phyloP scores from a whole-genome alignment of 768 basidiomycete genomes.

The Kwoniella botswanensis region DNA sequence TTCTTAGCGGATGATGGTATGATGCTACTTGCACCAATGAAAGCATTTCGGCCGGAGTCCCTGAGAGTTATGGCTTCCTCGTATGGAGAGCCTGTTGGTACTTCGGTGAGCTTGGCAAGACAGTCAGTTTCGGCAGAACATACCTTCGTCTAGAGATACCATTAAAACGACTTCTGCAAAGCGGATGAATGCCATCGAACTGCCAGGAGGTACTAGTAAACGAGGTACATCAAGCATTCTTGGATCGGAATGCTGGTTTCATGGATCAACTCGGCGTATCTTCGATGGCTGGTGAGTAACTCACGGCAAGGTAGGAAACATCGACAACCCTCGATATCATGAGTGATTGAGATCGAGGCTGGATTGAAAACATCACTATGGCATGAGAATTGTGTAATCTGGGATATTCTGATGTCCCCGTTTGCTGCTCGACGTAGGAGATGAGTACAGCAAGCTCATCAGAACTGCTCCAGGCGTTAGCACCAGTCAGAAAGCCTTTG shows the following conservation, averaged over 20 bases:
- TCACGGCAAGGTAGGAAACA: conserved; percentile 35
- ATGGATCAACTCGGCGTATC: background rate
- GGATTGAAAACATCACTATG: conserved; percentile 43
- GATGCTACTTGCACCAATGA: conserved; percentile 55
- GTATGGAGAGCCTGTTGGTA: conserved; percentile 43
- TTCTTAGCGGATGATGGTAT: conserved; percentile 17
- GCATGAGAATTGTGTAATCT: conserved; percentile 43
- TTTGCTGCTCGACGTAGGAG: conserved; percentile 36
- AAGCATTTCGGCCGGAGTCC: conserved; percentile 55
- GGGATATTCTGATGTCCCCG: conserved; percentile 29
- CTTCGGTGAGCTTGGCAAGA: conserved; percentile 4
- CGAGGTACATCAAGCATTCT: conserved; percentile 55
- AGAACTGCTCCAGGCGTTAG: conserved; percentile 12
- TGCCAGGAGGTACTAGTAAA: conserved; percentile 48
- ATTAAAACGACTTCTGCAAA: conserved; percentile 57
- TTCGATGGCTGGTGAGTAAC: conserved; percentile 3
- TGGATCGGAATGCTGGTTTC: conserved; percentile 48
- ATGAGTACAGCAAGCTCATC: conserved; percentile 53
- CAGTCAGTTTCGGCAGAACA: conserved; percentile 1
- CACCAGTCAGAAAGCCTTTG: background rate
- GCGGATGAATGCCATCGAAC: conserved; percentile 54
- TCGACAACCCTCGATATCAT: conserved; percentile 28
- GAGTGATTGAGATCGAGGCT: conserved; percentile 26
- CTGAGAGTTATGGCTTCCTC: conserved; percentile 59
- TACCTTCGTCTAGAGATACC: conserved; percentile 48